Percentiles rank a stretch among this genome's conserved stretches.
Conservation (phyloP, 345 rosid species). For the Eucalyptus pauciflora region DNA sequence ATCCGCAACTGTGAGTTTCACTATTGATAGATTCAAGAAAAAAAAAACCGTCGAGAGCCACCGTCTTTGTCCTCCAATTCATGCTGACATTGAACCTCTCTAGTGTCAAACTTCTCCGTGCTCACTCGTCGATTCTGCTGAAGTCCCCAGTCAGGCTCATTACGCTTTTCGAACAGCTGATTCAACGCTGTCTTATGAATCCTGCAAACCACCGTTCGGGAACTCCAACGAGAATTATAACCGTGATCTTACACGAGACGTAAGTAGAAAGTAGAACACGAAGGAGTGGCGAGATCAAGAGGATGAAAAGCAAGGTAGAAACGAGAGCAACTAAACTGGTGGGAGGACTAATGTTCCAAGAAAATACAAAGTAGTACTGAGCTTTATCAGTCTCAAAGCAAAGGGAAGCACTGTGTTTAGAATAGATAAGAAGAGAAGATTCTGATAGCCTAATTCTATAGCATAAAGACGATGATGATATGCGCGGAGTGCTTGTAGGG, state of each 20-base stretch:
- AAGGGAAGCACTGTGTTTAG: neutral
- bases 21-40: too few species aligned
- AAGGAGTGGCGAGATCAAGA: neutral
- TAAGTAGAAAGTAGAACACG: neutral
- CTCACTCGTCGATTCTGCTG: neutral
- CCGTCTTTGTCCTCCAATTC: neutral
- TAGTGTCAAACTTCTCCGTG: neutral
- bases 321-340: neutral
- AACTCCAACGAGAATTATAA: neutral
- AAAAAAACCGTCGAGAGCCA: neutral
- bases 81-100: neutral
- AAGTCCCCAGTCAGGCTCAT: too few species aligned
- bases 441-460: neutral
- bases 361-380: neutral
- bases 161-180: too few species aligned
- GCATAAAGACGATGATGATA: neutral
- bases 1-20: too few species aligned
- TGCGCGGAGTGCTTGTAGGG: neutral
- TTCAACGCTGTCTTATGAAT: neutral
- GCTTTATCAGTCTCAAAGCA: neutral
- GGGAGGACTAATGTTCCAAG: neutral
- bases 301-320: neutral
- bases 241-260: neutral
- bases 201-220: neutral
- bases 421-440: neutral